Conservation (phyloP, 2,329 filamentous ascomycete species). For the Verticillium nubilum region DNA sequence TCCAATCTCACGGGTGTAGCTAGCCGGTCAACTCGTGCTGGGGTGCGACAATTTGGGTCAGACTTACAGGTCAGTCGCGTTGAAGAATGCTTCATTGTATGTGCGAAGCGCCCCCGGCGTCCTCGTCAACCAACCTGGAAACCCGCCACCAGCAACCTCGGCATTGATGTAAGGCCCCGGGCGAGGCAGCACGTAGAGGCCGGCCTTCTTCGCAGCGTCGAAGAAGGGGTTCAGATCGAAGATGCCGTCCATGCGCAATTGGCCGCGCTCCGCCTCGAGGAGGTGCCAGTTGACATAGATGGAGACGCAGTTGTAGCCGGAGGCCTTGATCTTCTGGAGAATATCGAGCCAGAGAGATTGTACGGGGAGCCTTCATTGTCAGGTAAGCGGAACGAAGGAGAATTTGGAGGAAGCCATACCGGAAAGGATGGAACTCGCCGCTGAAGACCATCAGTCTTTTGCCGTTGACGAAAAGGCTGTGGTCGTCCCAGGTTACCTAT, state of each 20-base stretch:
- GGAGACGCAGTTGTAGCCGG: constrained; percentile 74
- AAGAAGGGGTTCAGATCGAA: constrained; percentile 73
- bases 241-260: constrained; percentile 65
- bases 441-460: constrained; percentile 67
- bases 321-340: constrained; percentile 76
- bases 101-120: constrained; percentile 62
- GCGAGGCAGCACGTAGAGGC: constrained; percentile 70
- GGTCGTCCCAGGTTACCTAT: constrained; percentile 62
- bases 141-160: constrained; percentile 70
- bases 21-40: neutral
- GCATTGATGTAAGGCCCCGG: constrained; percentile 76
- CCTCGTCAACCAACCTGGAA: constrained; percentile 73
- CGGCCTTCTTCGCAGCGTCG: constrained; percentile 64
- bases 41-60: constrained; percentile 50
- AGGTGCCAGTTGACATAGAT: constrained; percentile 79
- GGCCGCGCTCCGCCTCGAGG: constrained; percentile 65
- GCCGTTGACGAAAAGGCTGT: constrained; percentile 65
- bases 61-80: constrained; percentile 59
- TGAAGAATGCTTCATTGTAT: constrained; percentile 53
- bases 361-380: constrained; percentile 26
- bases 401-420: constrained; percentile 12
- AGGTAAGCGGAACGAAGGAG: neutral
- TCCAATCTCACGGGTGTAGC: constrained; percentile 35
- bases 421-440: constrained; percentile 68
- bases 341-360: constrained; percentile 58